Conservation (phyloP, 2,329 filamentous ascomycete genomes). For the Cladosporium austrohemisphaericum region DNA sequence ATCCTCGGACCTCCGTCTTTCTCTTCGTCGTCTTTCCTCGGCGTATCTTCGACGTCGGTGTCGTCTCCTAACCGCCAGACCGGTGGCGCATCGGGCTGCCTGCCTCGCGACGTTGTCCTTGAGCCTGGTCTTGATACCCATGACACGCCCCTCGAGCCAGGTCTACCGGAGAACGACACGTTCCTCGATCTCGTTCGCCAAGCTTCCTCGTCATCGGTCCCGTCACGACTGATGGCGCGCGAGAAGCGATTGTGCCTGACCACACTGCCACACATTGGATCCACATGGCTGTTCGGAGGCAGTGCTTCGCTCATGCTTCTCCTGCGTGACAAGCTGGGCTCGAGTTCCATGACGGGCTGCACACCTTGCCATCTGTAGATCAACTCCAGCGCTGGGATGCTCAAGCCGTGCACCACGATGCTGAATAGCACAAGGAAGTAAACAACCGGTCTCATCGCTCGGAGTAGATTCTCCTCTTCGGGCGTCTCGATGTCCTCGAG, state of each 20-base stretch:
- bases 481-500: constrained; percentile 57
- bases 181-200: background rate
- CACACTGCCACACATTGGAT: constrained; percentile 7
- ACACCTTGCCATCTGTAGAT: constrained; percentile 13
- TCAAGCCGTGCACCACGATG: constrained; percentile 76
- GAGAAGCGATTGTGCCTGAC: constrained; percentile 16
- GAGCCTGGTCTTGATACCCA: constrained; percentile 5
- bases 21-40: constrained; percentile 1
- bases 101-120: constrained; percentile 2
- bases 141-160: background rate
- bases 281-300: constrained; percentile 11
- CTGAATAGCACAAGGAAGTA: constrained; percentile 84
- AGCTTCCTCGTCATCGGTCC: background rate
- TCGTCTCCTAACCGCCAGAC: background rate
- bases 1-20: constrained; percentile 2
- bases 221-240: constrained; percentile 6
- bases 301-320: constrained; percentile 11
- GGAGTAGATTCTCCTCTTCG: constrained; percentile 62
- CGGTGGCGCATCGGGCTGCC: background rate
- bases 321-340: constrained; percentile 7
- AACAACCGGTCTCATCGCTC: constrained; percentile 65
- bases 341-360: constrained; percentile 9
- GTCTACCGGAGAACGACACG: background rate
- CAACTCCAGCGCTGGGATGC: constrained; percentile 53
- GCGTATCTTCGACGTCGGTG: background rate